Conservation (phyloP, 495 filamentous ascomycete genomes). For the Niebla homalea region DNA sequence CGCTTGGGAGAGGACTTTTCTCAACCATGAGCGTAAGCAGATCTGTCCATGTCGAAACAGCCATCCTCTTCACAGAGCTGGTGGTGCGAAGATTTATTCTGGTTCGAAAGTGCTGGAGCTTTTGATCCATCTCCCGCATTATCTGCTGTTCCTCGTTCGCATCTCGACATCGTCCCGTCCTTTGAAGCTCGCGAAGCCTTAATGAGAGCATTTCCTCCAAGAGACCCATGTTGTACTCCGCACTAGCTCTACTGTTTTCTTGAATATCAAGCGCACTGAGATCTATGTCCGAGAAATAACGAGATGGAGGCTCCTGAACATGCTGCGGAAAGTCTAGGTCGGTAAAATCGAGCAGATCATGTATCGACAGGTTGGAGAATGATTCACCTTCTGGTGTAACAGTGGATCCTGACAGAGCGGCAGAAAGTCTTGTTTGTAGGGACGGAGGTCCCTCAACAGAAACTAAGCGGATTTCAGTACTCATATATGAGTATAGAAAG, state of each 20-base stretch:
- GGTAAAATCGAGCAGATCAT: slow-evolving; percentile 88
- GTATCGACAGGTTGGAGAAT: slow-evolving; percentile 56
- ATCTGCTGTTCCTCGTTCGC: slow-evolving; percentile 43
- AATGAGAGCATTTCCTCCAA: slow-evolving; percentile 49
- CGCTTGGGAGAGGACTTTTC: slow-evolving; percentile 57
- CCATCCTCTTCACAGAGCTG: slow-evolving; percentile 46
- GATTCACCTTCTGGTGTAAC: slow-evolving; percentile 45
- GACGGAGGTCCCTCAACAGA: slow-evolving; percentile 55
- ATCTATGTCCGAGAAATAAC: slow-evolving; percentile 47
- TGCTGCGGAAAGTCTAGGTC: slow-evolving; percentile 48
- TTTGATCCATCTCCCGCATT: slow-evolving; percentile 40
- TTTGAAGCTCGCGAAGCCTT: slow-evolving; percentile 38
- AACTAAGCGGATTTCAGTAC: slow-evolving; percentile 69
- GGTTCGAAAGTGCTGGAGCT: slow-evolving; percentile 43
- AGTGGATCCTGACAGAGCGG: slow-evolving; percentile 65
- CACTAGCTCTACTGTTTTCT: slow-evolving; percentile 35
- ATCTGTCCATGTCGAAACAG: slow-evolving; percentile 69
- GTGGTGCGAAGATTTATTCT: slow-evolving; percentile 58
- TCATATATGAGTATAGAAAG: slow-evolving; percentile 66
- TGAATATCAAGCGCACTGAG: slow-evolving; percentile 23
- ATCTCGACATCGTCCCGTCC: slow-evolving; percentile 34
- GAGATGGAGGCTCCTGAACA: slow-evolving; percentile 33
- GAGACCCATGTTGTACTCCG: slow-evolving; percentile 42
- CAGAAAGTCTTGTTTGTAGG: slow-evolving; percentile 62
- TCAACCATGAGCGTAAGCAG: slow-evolving; percentile 66